phyloP scores from a whole-genome alignment of 192 early-diverging fungal genomes.

The Chytriomyces hyalinus region DNA sequence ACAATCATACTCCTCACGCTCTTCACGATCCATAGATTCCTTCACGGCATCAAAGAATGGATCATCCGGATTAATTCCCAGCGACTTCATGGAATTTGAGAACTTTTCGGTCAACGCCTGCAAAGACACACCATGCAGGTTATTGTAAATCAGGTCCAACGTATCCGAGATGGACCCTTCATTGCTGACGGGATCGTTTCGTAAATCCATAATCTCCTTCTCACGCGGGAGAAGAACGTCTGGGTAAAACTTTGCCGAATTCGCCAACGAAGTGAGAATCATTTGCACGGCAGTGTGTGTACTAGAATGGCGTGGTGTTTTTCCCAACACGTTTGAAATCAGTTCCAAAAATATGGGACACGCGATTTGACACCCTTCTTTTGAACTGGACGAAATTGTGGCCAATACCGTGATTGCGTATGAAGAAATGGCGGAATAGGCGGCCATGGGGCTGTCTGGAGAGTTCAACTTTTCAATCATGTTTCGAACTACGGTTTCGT shows the following conservation, averaged over 20 bases:
- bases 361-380: background rate
- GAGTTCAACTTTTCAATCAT: background rate
- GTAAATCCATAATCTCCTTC: background rate
- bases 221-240: background rate
- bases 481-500: background rate
- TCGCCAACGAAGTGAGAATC: background rate
- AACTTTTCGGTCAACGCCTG: background rate
- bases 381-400: background rate
- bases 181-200: slow-evolving; percentile 1
- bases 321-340: background rate
- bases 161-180: background rate
- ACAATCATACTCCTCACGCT: slow-evolving; percentile 26
- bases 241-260: background rate
- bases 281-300: background rate
- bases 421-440: background rate
- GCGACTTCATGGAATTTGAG: slow-evolving; percentile 15
- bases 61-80: slow-evolving; percentile 34
- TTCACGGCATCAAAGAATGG: slow-evolving; percentile 36
- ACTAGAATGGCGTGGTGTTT: background rate
- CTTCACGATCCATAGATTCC: slow-evolving; percentile 8
- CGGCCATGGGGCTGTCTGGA: background rate
- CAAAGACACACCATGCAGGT: slow-evolving; percentile 18
- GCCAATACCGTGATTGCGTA: background rate
- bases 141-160: slow-evolving; percentile 5
- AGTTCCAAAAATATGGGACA: background rate